Base-by-base conservation (phyloP, 768 basidiomycete genomes). In the Suillus sp. region DNA sequence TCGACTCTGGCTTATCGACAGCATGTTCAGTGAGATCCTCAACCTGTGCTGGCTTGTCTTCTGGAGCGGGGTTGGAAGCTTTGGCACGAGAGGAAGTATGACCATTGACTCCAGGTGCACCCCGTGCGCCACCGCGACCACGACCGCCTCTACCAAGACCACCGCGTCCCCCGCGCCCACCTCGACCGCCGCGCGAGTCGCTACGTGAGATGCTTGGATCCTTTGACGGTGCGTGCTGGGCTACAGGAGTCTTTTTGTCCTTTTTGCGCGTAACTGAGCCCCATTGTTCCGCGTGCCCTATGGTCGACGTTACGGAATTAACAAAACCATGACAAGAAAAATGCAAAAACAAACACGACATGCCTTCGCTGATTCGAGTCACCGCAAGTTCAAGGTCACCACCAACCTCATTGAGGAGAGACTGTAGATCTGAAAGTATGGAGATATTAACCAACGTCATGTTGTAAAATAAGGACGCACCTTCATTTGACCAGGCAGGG, bases 261-360 rank as follows among this genome's bases (percentile, higher is more conserved):
- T 92, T 95, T 85, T 93, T 94, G 76, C 86, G 89, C 66, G 86
- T 86, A 62, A 93, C 92, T 61, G 91, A 86, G 59, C 85, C 92
- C 92, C 92, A 95, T 71, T 89, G 90, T 73, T 88, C 86, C 54
- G 83, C 89, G 67, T 81, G 81, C 70, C 92, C 92, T 94, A 72
- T 59, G 57, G 38, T 63, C 30, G 32, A 32, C 32, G 56, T 57
- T 56, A 57, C 37, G 18, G 25, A 57, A 56, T 56, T 25, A 56
- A 38, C 16, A 56, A 40, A 61, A 48, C 62, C 40, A 25, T 5
- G 22, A 50, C 35, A 16, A 43, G 42, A 5, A 51, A 22, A 43
- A 48, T 43, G 18, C 2, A 13, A 53, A 45, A 10, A 48, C 37
- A 10, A 48, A 8, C 22, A 3, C 0, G 13, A 43, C 78, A 10